Conservation (phyloP, 2,329 filamentous ascomycete species). For the Biscogniauxia sp. region DNA sequence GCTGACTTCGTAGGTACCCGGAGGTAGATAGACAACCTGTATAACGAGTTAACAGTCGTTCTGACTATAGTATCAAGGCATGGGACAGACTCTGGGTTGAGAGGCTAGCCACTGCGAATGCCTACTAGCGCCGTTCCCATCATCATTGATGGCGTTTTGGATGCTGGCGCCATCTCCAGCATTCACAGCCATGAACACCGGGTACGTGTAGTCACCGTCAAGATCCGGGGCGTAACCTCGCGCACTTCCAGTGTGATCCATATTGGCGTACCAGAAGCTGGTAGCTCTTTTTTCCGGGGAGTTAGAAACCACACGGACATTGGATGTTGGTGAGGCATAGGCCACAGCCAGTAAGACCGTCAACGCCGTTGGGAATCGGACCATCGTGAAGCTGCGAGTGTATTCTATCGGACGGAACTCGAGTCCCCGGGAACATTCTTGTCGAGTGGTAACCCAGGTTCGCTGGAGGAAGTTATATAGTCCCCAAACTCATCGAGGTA, state of each 20-base stretch:
- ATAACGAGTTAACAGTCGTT: constrained; percentile 4
- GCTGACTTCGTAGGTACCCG: constrained; percentile 40
- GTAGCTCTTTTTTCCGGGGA: constrained; percentile 12
- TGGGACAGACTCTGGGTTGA: constrained; percentile 37
- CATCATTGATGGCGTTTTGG: constrained; percentile 39
- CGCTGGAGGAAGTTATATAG: not conserved
- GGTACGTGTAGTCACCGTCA: constrained; percentile 36
- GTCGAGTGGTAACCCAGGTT: not conserved
- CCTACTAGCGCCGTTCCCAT: constrained; percentile 32
- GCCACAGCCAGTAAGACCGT: constrained; percentile 11
- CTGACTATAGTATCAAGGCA: not conserved
- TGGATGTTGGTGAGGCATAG: constrained; percentile 12
- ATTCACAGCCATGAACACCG: constrained; percentile 38
- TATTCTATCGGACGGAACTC: not conserved
- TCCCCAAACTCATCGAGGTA: not conserved
- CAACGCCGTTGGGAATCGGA: constrained; percentile 10
- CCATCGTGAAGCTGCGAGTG: not conserved
- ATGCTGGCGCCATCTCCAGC: constrained; percentile 38
- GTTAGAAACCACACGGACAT: constrained; percentile 9
- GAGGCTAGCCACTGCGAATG: constrained; percentile 40
- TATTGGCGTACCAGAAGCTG: constrained; percentile 42
- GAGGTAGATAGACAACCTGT: constrained; percentile 42
- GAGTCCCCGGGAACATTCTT: not conserved
- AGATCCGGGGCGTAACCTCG: constrained; percentile 42
- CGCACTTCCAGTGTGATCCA: constrained; percentile 37